Base-by-base conservation (phyloP, 441 rosid species). In the Pelargonium cotyledonis region DNA sequence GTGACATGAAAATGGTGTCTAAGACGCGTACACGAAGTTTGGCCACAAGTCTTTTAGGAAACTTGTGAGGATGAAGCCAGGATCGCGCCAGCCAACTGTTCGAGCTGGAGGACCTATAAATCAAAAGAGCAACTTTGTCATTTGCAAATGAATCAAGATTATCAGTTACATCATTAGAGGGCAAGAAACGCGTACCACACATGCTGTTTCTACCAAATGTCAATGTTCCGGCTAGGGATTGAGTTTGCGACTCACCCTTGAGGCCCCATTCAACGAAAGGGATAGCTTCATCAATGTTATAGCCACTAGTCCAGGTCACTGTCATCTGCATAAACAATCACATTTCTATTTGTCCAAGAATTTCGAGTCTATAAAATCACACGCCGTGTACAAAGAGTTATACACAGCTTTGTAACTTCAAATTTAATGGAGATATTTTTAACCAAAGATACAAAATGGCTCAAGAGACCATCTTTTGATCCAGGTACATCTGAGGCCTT, bases 291-390 rank as follows among this genome's bases (percentile, higher is more conserved):
- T 75, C 70, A 19, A 89, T 79, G 77, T 78, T 76, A 74, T 91
- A 94, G 16, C 98, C 98, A 69, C 98, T 94, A 2, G 98, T 94
- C 98, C 98, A 94, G 12, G 97, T 94, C 21, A 91, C 88, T 0
- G 95, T 88, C 96, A 91, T 89, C 96, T 94, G 65, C 55, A 78
- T 77, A 71, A 55, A 9, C 69, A n/a, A 73, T 11, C 0, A 41
- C 44, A 23, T 23, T 23, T 23, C 2, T 0, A 23, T 23, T 23
- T 23, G 26, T 23, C 26, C 26, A 23, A 23, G 26, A 23, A 23
- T 23, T 23, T 23, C 26, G 26, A 23, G 26, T 23, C 26, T 23
- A 23, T 23, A 23, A 23, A 23, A 0, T 23, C 26, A 23, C 26
- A 23, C 2, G 26, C 26, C 26, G 26, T 23, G 26, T 23, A 23